Base-by-base conservation (phyloP, 176 grass and related monocot species). In the Zoysia japonica region DNA sequence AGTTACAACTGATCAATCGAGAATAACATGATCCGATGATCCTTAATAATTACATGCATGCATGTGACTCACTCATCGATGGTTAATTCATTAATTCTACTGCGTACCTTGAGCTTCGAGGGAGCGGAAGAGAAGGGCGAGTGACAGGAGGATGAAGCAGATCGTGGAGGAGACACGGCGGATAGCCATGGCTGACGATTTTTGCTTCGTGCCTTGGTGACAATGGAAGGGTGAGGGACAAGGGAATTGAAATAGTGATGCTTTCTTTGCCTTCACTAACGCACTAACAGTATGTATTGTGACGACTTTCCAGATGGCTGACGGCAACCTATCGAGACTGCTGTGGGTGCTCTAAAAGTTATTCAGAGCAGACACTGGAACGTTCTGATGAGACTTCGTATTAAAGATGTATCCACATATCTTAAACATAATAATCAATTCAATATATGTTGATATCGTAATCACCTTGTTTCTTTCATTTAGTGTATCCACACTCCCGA, bases 161-260 rank as follows among this genome's bases (percentile, higher is more conserved):
- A 1, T 15, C 39, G 4, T 45, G 54, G 66, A 56, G 47, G 37
- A 20, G 49, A 7, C 0, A 57, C 9, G 56, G 7, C 53, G 28
- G 28, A 28, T 37, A 42, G 40, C 83, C 83, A 85, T 85, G 83
- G 75, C 17, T 68, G 12, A 36, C 20, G 68, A 60, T 36, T 36
- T 36, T 28, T 28, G 28, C 28, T 28, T 28, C 28, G 28, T 61
- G 20, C 20, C 36, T 61, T 61, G 59, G 20, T 36, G 59, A 4
- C 8, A 35, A 6, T 7, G 45, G 3, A 61, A 16, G 57, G 19
- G 56, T 9, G n/a, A 28, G 17, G 6, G 14, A 5, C 14, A 7
- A 20, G 2, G n/a, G n/a, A 0, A 28, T 20, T n/a, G 53, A 56
- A 56, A 56, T n/a, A n/a, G 53, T 5, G 53, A 56, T 17, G 53